These are phyloP conservation scores for Neoboletus brunneissimus DNA, from an alignment of 768 basidiomycete genomes.

Conservation along the genomic window DNA sequence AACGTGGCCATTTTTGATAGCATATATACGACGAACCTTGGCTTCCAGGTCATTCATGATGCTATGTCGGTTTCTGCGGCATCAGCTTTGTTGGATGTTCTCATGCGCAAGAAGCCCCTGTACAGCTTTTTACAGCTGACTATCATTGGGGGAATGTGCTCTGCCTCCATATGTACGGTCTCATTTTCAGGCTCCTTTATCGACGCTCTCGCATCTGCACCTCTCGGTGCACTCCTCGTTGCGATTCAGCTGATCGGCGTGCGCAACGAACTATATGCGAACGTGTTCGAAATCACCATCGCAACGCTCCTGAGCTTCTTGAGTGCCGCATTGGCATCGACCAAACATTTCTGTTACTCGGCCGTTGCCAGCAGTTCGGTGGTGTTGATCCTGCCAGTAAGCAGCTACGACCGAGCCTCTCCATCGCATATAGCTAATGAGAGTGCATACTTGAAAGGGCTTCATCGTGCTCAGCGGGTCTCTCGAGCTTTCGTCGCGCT, in stretches of 20 bases:
- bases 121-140: constrained; percentile 62
- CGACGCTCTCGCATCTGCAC: constrained; percentile 69
- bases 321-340: constrained; percentile 68
- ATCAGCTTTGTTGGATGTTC: constrained; percentile 59
- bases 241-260: constrained; percentile 68
- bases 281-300: constrained; percentile 81
- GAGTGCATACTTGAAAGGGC: constrained; percentile 35
- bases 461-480: constrained; percentile 70
- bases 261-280: constrained; percentile 74
- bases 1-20: neutral
- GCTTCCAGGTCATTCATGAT: constrained; percentile 74
- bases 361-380: constrained; percentile 75
- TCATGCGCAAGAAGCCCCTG: constrained; percentile 66
- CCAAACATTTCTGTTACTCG: constrained; percentile 74
- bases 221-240: constrained; percentile 73
- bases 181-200: constrained; percentile 75
- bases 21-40: constrained; percentile 1
- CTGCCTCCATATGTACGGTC: constrained; percentile 68
- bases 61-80: constrained; percentile 72
- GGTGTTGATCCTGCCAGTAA: constrained; percentile 75
- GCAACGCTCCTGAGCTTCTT: constrained; percentile 79
- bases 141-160: constrained; percentile 75
- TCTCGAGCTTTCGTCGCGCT: constrained; percentile 76
- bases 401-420: constrained; percentile 14
- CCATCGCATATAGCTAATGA: neutral